phyloP scores from a whole-genome alignment of 192 early-diverging fungal genomes.

The Nowakowskiella sp. region DNA sequence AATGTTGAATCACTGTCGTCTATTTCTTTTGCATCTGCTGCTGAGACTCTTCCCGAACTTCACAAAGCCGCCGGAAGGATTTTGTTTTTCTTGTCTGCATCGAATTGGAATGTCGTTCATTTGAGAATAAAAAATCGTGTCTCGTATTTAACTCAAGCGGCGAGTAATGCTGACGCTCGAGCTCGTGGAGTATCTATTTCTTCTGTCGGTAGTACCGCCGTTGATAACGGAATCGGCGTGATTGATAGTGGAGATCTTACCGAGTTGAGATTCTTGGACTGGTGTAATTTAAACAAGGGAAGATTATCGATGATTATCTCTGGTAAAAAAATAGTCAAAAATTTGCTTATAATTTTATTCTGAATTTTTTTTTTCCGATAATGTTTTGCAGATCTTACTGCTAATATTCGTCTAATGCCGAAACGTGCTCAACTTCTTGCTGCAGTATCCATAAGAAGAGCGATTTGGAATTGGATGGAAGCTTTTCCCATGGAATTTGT shows the following conservation, averaged over 20 bases:
- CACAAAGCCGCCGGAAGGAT: constrained; percentile 77
- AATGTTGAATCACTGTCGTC: neutral
- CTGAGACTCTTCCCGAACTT: constrained; percentile 42
- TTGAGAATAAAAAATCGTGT: constrained; percentile 30
- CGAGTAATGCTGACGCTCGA: neutral
- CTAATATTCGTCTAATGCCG: constrained; percentile 14
- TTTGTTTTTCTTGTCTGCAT: constrained; percentile 77
- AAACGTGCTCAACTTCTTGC: constrained; percentile 62
- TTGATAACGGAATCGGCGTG: constrained; percentile 55
- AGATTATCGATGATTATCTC: constrained; percentile 46
- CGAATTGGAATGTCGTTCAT: constrained; percentile 78
- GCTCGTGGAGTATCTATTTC: neutral
- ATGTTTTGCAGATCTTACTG: constrained; percentile 8
- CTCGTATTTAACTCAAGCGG: neutral
- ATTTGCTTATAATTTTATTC: neutral
- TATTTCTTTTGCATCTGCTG: neutral
- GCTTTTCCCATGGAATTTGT: constrained; percentile 78
- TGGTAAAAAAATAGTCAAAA: too few relatives aligned
- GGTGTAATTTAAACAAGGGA: constrained; percentile 66
- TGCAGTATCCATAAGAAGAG: constrained; percentile 66
- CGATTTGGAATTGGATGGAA: constrained; percentile 92
- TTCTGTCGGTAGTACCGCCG: constrained; percentile 35
- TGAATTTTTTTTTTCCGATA: neutral
- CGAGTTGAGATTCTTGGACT: constrained; percentile 83
- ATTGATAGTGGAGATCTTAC: constrained; percentile 43